Percentiles rank a stretch among this genome's conserved stretches.
Conservation (phyloP, 2,329 filamentous ascomycete species). For the Aspergillus bombycis region DNA sequence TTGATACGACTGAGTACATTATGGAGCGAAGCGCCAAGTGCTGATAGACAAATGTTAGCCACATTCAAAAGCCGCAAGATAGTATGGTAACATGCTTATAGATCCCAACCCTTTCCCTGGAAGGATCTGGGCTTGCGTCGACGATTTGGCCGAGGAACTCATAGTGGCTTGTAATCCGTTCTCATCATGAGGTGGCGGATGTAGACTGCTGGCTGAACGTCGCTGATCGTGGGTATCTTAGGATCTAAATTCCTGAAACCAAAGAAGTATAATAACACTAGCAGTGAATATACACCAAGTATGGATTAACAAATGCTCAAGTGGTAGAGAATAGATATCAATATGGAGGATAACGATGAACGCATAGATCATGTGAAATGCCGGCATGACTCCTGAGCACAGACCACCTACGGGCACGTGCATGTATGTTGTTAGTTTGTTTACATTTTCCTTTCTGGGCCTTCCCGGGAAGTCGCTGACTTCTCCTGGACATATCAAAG, state of each 20-base stretch:
- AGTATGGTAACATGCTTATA: constrained; percentile 47
- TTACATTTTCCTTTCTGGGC: constrained; percentile 35
- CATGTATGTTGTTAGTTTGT: constrained; percentile 27
- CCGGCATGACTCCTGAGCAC: constrained; percentile 23
- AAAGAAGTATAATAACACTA: neutral
- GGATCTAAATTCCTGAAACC: too few species aligned
- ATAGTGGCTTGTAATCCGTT: constrained; percentile 30
- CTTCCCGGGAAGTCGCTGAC: constrained; percentile 9
- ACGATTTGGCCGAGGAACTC: constrained; percentile 34
- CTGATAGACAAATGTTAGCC: constrained; percentile 51
- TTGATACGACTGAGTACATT: constrained; percentile 87
- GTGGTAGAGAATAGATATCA: neutral
- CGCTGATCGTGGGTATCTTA: neutral
- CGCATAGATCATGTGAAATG: constrained; percentile 32
- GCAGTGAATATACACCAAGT: too few species aligned
- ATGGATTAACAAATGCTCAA: neutral
- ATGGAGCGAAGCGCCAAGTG: constrained; percentile 87
- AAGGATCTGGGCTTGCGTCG: constrained; percentile 61
- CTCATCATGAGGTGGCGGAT: constrained; percentile 15
- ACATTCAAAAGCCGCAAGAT: constrained; percentile 15
- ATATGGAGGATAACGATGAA: constrained; percentile 14
- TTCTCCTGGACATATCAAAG: neutral
- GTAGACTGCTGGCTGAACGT: neutral
- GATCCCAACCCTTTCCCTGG: constrained; percentile 70
- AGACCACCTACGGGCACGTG: constrained; percentile 20